phyloP scores from a whole-genome alignment of 129 eudicot genomes.

The Pulicaria dysenterica region DNA sequence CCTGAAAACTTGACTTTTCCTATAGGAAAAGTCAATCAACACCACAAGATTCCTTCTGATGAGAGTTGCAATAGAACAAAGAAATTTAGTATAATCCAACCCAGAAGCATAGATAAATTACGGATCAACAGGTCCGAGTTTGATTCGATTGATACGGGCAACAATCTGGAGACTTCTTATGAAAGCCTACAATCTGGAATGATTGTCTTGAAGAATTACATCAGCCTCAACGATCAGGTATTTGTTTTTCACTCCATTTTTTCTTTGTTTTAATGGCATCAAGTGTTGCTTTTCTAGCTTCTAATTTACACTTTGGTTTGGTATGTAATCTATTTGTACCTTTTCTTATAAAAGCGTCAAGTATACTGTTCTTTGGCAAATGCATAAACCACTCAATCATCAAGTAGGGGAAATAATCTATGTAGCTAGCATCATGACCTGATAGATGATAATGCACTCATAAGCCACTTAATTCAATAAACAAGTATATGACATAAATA shows the following conservation, averaged over 20 bases:
- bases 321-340: no score
- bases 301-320: no score
- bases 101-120: constrained; percentile 6
- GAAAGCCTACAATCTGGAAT: constrained; percentile 54
- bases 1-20: background rate
- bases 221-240: constrained; percentile 51
- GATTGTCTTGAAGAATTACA: constrained; percentile 48
- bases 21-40: background rate
- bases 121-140: background rate
- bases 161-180: constrained; percentile 13
- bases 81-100: constrained; percentile 43
- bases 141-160: background rate
- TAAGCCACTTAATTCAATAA: no score
- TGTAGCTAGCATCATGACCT: no score
- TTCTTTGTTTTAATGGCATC: no score
- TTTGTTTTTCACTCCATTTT: background rate
- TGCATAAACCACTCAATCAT: no score
- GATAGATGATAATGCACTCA: no score
- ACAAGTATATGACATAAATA: no score
- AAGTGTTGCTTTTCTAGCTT: no score
- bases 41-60: background rate
- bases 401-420: no score
- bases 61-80: background rate
- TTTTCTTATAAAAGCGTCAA: no score
- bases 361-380: no score